Evolutionary conservation across 2,329 filamentous ascomycete genomes (phyloP).

Genomic region (Endocalyx cinctus): DNA sequence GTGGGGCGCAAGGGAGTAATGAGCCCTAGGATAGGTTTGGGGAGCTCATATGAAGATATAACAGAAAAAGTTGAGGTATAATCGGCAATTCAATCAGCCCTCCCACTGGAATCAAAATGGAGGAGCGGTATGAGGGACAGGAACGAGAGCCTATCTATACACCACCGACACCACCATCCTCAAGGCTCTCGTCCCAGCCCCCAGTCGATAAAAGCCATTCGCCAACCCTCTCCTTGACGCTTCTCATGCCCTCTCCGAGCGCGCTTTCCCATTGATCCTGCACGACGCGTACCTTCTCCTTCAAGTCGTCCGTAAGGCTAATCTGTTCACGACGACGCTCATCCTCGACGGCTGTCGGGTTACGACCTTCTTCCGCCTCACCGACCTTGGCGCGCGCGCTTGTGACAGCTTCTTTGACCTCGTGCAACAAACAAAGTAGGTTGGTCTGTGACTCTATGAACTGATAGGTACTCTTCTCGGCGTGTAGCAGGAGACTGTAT

Average conservation of each 20-base stretch:
- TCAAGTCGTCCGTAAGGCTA: conserved; percentile 75
- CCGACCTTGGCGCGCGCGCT: conserved; percentile 55
- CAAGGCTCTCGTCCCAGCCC: conserved; percentile 81
- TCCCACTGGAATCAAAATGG: no score
- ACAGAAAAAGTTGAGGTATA: no score
- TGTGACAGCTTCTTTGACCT: conserved; percentile 78
- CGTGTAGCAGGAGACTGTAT: conserved; percentile 77
- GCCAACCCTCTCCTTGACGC: conserved; percentile 69
- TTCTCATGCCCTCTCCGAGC: conserved; percentile 70
- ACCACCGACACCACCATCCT: conserved; percentile 50
- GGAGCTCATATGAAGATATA: no score
- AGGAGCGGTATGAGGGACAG: no score
- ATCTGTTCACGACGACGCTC: conserved; percentile 64
- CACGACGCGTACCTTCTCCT: conserved; percentile 87
- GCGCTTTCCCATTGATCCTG: conserved; percentile 89
- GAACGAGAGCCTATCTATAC: no score
- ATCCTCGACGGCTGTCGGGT: conserved; percentile 42
- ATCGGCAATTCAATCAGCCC: no score
- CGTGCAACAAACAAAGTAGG: conserved; percentile 81
- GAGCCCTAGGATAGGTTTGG: no score
- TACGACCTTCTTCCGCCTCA: conserved; percentile 60
- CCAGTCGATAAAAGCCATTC: conserved; percentile 69
- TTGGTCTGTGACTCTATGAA: conserved; percentile 96
- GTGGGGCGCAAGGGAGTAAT: no score
- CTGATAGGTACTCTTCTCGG: conserved; percentile 90